Evolutionary conservation across 495 filamentous ascomycete species (phyloP).

Genomic region (Rhypophila decipiens): DNA sequence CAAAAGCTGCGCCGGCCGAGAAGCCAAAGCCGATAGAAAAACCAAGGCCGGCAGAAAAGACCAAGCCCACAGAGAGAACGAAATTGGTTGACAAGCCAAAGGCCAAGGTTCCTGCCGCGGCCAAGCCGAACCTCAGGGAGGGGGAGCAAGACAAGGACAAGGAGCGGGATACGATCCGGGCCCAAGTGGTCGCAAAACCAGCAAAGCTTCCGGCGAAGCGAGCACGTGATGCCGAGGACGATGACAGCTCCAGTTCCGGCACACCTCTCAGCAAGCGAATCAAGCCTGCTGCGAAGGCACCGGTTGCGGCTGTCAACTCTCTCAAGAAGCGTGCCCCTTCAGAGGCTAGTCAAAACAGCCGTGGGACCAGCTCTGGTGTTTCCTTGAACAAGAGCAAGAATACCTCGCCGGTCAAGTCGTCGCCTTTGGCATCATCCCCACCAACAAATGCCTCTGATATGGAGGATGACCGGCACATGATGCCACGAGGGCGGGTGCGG

Average conservation of each 20-base stretch:
- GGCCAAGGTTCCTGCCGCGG: not conserved
- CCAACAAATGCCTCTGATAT: constrained; percentile 68
- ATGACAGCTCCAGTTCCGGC: constrained; percentile 46
- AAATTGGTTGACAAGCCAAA: not conserved
- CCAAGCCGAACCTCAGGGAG: not conserved
- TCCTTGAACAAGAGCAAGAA: constrained; percentile 35
- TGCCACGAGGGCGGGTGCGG: constrained; percentile 23
- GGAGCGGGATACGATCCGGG: constrained; percentile 23
- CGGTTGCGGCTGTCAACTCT: constrained; percentile 10
- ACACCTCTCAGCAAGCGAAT: constrained; percentile 45
- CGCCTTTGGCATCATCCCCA: constrained; percentile 67
- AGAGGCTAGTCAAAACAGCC: constrained; percentile 41
- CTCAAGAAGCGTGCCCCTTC: constrained; percentile 33
- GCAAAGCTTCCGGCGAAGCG: constrained; percentile 26
- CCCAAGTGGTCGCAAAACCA: constrained; percentile 25
- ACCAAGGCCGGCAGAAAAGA: not conserved
- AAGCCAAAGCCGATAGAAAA: constrained; percentile 12
- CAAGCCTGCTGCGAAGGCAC: constrained; percentile 28
- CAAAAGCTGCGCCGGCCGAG: constrained; percentile 25
- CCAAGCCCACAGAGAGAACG: not conserved
- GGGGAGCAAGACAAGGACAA: constrained; percentile 10
- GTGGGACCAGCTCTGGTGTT: constrained; percentile 25
- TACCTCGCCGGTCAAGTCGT: constrained; percentile 63
- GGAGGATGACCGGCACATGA: constrained; percentile 26
- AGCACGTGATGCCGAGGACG: constrained; percentile 36